A percentile compares a stretch with the other conserved stretches of the same genome.
Conservation (phyloP, 116 monocot species). For the Papilionanthe hybrid region DNA sequence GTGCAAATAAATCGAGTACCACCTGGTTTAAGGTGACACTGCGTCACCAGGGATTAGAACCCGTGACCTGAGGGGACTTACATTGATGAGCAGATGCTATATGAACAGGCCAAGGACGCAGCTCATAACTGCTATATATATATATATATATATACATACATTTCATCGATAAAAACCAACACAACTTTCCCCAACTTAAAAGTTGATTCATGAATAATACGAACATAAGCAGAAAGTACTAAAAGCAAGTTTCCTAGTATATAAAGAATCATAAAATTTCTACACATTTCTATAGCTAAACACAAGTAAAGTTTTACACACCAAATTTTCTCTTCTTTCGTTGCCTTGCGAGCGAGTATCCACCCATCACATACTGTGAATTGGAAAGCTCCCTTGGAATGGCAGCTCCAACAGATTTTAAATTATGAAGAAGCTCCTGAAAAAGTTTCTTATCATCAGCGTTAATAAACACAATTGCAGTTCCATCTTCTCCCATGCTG, state of each 20-base stretch:
- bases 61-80: too few species aligned
- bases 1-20: too few species aligned
- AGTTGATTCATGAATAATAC: neutral
- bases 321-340: conserved; percentile 35
- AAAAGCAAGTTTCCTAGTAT: neutral
- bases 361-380: conserved; percentile 22
- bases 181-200: neutral
- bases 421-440: conserved; percentile 51
- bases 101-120: too few species aligned
- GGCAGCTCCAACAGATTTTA: conserved; percentile 55
- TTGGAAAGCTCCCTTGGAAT: conserved; percentile 68
- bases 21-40: too few species aligned
- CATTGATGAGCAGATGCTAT: too few species aligned
- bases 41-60: too few species aligned
- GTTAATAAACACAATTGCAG: conserved; percentile 64
- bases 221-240: neutral
- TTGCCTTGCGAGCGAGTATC: conserved; percentile 5
- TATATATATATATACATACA: neutral
- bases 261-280: neutral
- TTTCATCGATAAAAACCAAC: neutral
- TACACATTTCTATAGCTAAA: neutral
- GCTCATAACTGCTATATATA: too few species aligned
- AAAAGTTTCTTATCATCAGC: conserved; percentile 75
- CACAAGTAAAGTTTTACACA: neutral
- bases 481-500: conserved; percentile 73